These are phyloP conservation scores for Geotrichum siamense DNA, from an alignment of 1,139 yeast species.

Conservation along the genomic window DNA sequence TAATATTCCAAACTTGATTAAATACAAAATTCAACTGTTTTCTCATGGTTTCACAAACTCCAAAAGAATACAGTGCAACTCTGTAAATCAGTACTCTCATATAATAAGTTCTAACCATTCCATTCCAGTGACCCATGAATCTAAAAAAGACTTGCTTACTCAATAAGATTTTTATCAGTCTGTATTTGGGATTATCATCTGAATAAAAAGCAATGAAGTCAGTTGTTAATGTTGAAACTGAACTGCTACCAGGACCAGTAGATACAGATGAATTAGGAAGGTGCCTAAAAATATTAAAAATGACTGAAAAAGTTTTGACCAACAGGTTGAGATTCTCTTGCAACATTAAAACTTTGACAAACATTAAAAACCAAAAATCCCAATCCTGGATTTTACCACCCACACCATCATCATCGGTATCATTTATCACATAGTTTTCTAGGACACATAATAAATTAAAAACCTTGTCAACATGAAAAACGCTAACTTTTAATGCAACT, in stretches of 20 bases:
- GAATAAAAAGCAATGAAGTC: conserved; percentile 19
- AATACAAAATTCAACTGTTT: background rate
- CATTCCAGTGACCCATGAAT: conserved; percentile 73
- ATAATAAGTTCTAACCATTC: conserved; percentile 64
- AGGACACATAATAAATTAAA: conserved; percentile 45
- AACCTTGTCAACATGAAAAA: conserved; percentile 40
- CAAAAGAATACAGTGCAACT: conserved; percentile 9
- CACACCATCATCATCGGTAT: conserved; percentile 18
- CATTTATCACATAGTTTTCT: conserved; percentile 35
- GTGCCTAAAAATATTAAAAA: conserved; percentile 69
- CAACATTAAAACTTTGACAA: conserved; percentile 46
- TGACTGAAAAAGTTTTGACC: conserved; percentile 54
- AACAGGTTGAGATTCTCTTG: conserved; percentile 60
- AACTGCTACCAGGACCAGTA: background rate
- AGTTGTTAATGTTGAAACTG: background rate
- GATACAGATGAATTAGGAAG: conserved; percentile 43
- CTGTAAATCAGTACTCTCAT: conserved; percentile 65
- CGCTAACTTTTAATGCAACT: conserved; percentile 33
- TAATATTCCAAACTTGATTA: conserved; percentile 1
- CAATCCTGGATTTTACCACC: conserved; percentile 44
- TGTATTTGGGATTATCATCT: conserved; percentile 29
- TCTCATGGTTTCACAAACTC: background rate
- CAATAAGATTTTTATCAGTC: conserved; percentile 50
- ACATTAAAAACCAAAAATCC: conserved; percentile 68
- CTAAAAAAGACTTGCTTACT: conserved; percentile 45